Base-by-base conservation (phyloP, 352 stramenopile species). In the Detonula confervacea region DNA sequence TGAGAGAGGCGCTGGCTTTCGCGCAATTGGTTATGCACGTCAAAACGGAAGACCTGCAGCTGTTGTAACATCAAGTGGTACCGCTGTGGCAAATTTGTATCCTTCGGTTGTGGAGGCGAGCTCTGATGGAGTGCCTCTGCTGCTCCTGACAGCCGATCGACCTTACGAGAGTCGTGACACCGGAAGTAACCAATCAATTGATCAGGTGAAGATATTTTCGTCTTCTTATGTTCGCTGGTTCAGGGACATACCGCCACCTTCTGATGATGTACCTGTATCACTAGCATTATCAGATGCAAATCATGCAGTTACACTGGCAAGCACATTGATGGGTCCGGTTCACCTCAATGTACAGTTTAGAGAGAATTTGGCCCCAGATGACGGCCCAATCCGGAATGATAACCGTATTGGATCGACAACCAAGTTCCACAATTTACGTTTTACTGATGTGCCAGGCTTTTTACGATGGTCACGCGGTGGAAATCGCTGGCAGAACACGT, bases 331-430 rank as follows among this genome's bases (percentile, higher is more conserved):
- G 47, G 87, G 87, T 57, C 87, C 87, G 63, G 89, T 92, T 11
- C 89, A 94, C 83, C 27, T 94, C 8, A 94, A 94, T 71, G 78
- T 94, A 49, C 87, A 93, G 76, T 94, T 93, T 68, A 64, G 89
- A 46, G 89, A 94, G 73, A 94, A 94, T 72, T 70, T 94, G 20
- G 85, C 89, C 56, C 89, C 89, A 2, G 83, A 93, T 71, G 77
- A 29, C 46, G 89, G 89, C 11, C 79, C 83, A 20, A 90, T 94
- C 55, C 65, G 89, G 16, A 90, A 89, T 68, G 85, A 91, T 66
- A 73, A 85, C 27, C 60, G 88, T 4, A 70, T 73, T 18, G 75
- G 77, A 35, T 82, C 81, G 5, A 69, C 82, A 5, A 90, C 83
- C 49, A 87, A 77, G 56, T 92, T 89, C 44, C 77, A 92, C 46